Evolutionary conservation across 441 rosid genomes (phyloP).

Genomic region (Francoa sonchifolia): DNA sequence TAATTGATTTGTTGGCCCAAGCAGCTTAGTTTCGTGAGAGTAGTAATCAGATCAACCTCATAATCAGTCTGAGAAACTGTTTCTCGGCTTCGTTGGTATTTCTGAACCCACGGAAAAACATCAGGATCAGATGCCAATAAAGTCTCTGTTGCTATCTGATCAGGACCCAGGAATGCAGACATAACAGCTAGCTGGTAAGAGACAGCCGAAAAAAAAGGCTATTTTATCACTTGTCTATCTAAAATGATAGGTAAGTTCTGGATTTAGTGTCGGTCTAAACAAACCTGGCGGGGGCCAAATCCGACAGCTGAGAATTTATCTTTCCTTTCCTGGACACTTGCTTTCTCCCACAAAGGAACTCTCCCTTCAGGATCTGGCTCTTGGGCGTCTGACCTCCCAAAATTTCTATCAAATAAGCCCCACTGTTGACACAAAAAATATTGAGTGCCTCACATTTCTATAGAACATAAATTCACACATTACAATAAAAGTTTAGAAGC

Average conservation of each 20-base stretch:
- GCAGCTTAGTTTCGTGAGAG: slow-evolving; percentile 60
- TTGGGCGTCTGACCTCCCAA: slow-evolving; percentile 59
- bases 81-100: slow-evolving; percentile 87
- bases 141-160: slow-evolving; percentile 69
- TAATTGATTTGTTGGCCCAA: slow-evolving; percentile 79
- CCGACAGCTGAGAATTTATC: slow-evolving; percentile 70
- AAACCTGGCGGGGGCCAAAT: slow-evolving; percentile 89
- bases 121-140: slow-evolving; percentile 51
- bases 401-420: slow-evolving; percentile 75
- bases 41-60: slow-evolving; percentile 88
- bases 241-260: no score
- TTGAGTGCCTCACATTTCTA: neutral
- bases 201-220: slow-evolving; percentile 6
- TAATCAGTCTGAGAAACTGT: slow-evolving; percentile 86
- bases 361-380: slow-evolving; percentile 81
- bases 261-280: neutral
- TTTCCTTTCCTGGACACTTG: slow-evolving; percentile 76
- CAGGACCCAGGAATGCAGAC: slow-evolving; percentile 94
- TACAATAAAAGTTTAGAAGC: slow-evolving; percentile 1
- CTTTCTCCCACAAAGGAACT: slow-evolving; percentile 66
- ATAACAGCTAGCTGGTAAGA: slow-evolving; percentile 63
- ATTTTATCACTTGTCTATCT: no score
- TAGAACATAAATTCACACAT: no score
- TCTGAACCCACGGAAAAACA: slow-evolving; percentile 70
- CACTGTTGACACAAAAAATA: slow-evolving; percentile 34